Base-by-base conservation (phyloP, 148 eudicot genomes). In the Camellia granthamiana region DNA sequence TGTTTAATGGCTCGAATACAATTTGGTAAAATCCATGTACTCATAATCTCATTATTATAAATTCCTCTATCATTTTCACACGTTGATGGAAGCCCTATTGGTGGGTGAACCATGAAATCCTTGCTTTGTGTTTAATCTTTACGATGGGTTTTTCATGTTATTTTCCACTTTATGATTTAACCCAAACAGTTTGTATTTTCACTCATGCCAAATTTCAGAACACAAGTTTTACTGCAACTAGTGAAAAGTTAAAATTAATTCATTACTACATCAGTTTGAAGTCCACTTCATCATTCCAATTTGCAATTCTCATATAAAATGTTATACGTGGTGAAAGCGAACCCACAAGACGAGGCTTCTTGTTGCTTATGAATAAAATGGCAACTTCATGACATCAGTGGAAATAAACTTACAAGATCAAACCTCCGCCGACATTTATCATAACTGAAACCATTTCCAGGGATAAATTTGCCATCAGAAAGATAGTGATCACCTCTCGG, bases 351-450 rank as follows among this genome's bases (percentile, higher is more conserved):
- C 46, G 41, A 46, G 23, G 63, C 55, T 62, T 13, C 23, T 3
- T n/a, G 73, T n/a, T 8, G 14, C 18, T 19, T 60, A 69, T 52
- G 58, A 79, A 52, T 9, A 47, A 15, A 7, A 51, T 49, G 30
- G 0, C 16, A 44, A 72, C 41, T 18, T 55, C 23, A 21, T 69
- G 51, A 30, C 41, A 76, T 30, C 66, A 62, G 63, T 41, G 69
- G 2, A 43, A 30, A n/a, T 65, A 41, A 55, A 73, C 89, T 70
- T 87, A 94, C 99, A 82, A 96, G 92, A 83, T 96, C 99, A 91
- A 94, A 96, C 83, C 99, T 92, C 51, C 99, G 94, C 66, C 99
- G 85, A 80, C 99, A 96, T 85, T 96, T 96, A 85, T 96, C 99
- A 74, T 54, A 92, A 81, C 98, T 94, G 89, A 82, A 82, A 75